Evolutionary conservation across 2,329 filamentous ascomycete species (phyloP).

Genomic region (Cryphonectria japonica): DNA sequence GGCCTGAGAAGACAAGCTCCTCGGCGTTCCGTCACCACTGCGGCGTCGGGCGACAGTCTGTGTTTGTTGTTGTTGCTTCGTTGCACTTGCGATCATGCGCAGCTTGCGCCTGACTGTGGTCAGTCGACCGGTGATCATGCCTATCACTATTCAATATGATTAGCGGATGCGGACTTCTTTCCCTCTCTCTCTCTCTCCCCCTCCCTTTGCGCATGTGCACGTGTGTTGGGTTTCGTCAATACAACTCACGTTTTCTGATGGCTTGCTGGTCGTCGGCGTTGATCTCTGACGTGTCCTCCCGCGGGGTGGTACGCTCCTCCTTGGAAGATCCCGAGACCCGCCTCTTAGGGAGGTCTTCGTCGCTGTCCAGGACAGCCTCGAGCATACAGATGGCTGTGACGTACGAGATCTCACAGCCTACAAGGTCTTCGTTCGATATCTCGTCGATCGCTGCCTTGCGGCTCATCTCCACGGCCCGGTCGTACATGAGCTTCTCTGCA

Average conservation of each 20-base stretch:
- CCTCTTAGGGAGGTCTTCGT: constrained; percentile 60
- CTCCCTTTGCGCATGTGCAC: background rate
- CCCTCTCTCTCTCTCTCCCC: background rate
- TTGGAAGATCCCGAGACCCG: constrained; percentile 44
- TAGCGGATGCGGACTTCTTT: constrained; percentile 27
- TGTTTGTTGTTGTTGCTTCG: constrained; percentile 51
- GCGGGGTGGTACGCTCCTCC: constrained; percentile 47
- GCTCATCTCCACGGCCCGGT: constrained; percentile 96
- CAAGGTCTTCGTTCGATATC: constrained; percentile 86
- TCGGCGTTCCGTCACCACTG: constrained; percentile 60
- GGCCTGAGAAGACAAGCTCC: constrained; percentile 55
- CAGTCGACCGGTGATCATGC: constrained; percentile 64
- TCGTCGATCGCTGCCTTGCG: constrained; percentile 92
- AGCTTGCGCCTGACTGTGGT: constrained; percentile 62
- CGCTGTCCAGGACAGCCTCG: constrained; percentile 88
- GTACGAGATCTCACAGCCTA: constrained; percentile 90
- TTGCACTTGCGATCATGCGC: constrained; percentile 62
- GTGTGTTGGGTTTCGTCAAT: background rate
- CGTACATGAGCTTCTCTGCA: constrained; percentile 97
- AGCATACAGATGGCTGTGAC: constrained; percentile 92
- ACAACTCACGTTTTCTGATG: constrained; percentile 69
- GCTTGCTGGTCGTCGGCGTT: constrained; percentile 74
- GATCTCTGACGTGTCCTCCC: constrained; percentile 51
- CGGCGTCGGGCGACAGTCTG: constrained; percentile 50
- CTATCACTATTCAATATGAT: constrained; percentile 54